Conservation (phyloP, 768 basidiomycete genomes). For the Coprinopsis marcescibilis region DNA sequence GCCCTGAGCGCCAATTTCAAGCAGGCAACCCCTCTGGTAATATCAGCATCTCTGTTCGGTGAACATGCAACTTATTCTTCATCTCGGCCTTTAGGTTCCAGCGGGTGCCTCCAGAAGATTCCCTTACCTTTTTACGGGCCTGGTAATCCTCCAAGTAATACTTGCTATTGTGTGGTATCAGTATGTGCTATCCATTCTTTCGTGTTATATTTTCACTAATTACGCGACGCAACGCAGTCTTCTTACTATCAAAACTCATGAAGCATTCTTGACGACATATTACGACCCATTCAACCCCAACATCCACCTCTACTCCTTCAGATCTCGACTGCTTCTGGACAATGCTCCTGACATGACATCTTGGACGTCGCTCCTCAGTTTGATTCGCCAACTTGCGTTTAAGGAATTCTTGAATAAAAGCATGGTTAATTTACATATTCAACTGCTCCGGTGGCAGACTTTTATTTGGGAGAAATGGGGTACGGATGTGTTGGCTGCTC, state of each 20-base stretch:
- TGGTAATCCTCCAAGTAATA: conserved; percentile 36
- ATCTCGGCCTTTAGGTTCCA: background rate
- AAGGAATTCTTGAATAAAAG: conserved; percentile 2
- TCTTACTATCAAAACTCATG: conserved; percentile 39
- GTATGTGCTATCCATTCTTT: conserved; percentile 29
- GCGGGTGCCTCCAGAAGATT: background rate
- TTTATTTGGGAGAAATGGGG: conserved; percentile 10
- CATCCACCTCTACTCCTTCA: conserved; percentile 44
- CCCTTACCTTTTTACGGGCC: conserved; percentile 15
- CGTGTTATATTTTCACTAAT: conserved; percentile 1
- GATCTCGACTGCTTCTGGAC: background rate
- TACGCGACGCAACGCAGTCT: conserved; percentile 29
- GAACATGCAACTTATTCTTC: background rate
- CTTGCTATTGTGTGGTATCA: conserved; percentile 51
- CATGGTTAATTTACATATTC: conserved; percentile 28
- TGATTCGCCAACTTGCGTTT: conserved; percentile 6
- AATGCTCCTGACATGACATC: conserved; percentile 15
- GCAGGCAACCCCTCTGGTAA: background rate
- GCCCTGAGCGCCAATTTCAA: background rate
- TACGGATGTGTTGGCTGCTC: conserved; percentile 2
- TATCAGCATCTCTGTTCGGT: background rate
- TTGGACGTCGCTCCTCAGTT: conserved; percentile 23
- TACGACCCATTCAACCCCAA: conserved; percentile 77
- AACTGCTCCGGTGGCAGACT: conserved; percentile 1
- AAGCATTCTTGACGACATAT: conserved; percentile 66